Conservation (phyloP, 306 rosid genomes). For the Rubus idaeus region DNA sequence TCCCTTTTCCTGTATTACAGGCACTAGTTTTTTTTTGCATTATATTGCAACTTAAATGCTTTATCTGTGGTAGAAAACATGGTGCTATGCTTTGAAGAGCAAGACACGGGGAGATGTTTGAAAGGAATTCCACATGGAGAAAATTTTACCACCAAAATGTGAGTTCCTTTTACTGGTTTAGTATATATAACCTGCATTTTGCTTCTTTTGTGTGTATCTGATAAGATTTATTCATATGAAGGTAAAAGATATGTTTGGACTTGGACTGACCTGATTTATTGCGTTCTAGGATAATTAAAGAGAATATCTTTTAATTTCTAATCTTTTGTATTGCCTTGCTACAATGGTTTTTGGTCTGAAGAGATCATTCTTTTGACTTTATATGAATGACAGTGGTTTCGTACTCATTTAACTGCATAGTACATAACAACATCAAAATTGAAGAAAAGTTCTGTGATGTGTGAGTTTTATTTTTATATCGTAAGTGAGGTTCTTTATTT, state of each 20-base stretch:
- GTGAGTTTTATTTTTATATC: not conserved
- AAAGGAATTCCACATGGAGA: constrained; percentile 56
- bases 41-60: not conserved
- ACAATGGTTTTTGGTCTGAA: not conserved
- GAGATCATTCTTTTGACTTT: not conserved
- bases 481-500: not conserved
- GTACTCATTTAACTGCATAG: not conserved
- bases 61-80: constrained; percentile 68
- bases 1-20: not conserved
- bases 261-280: not conserved
- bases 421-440: not conserved
- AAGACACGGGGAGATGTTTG: constrained; percentile 77
- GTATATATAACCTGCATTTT: not conserved
- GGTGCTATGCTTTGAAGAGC: constrained; percentile 92
- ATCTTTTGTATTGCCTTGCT: not conserved
- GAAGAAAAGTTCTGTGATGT: not conserved
- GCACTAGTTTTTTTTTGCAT: too few species aligned
- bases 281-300: not conserved
- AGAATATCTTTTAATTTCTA: not conserved
- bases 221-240: not conserved
- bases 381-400: not conserved
- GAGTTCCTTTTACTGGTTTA: constrained; percentile 29
- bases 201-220: not conserved
- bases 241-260: not conserved
- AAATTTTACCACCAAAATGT: constrained; percentile 77